Conservation (phyloP, 495 filamentous ascomycete species). For the Aspergillus egyptiacus region DNA sequence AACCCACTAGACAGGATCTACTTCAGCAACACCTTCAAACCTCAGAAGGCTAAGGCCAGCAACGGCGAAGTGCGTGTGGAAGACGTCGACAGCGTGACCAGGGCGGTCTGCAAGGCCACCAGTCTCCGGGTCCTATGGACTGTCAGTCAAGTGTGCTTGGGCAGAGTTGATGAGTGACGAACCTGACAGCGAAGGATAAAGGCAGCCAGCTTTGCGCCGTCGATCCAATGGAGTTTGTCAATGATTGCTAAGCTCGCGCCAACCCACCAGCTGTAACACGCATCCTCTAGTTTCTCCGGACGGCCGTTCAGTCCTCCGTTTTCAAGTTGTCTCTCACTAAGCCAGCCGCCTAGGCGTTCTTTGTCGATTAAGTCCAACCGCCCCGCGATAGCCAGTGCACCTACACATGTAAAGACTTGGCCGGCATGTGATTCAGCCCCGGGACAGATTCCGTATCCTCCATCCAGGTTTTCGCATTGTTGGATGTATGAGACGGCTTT, state of each 20-base stretch:
- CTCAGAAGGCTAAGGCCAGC: slow-evolving; percentile 80
- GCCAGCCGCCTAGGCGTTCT: slow-evolving; percentile 78
- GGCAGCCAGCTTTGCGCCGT: slow-evolving; percentile 62
- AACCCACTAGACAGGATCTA: slow-evolving; percentile 84
- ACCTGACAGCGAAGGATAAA: slow-evolving; percentile 85
- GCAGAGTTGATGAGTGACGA: slow-evolving; percentile 13
- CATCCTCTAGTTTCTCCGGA: slow-evolving; percentile 93
- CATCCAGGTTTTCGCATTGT: slow-evolving; percentile 84
- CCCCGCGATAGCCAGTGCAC: slow-evolving; percentile 73
- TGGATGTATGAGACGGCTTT: slow-evolving; percentile 73
- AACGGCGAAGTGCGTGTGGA: slow-evolving; percentile 86
- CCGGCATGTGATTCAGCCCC: slow-evolving; percentile 89
- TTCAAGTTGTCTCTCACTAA: slow-evolving; percentile 84
- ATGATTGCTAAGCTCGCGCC: slow-evolving; percentile 84
- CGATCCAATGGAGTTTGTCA: slow-evolving; percentile 83
- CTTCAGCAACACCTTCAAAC: slow-evolving; percentile 65
- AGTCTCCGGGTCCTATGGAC: slow-evolving; percentile 61
- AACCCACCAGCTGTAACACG: slow-evolving; percentile 99
- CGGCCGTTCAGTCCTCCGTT: slow-evolving; percentile 88
- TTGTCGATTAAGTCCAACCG: slow-evolving; percentile 76
- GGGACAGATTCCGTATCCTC: slow-evolving; percentile 82
- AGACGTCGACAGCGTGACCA: slow-evolving; percentile 93
- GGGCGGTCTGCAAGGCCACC: slow-evolving; percentile 89
- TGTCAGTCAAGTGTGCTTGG: slow-evolving; percentile 17
- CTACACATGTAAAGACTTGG: slow-evolving; percentile 94